These are phyloP conservation scores for Chaetomium sp. DNA, from an alignment of 2,329 filamentous ascomycete genomes.

Conservation along the genomic window DNA sequence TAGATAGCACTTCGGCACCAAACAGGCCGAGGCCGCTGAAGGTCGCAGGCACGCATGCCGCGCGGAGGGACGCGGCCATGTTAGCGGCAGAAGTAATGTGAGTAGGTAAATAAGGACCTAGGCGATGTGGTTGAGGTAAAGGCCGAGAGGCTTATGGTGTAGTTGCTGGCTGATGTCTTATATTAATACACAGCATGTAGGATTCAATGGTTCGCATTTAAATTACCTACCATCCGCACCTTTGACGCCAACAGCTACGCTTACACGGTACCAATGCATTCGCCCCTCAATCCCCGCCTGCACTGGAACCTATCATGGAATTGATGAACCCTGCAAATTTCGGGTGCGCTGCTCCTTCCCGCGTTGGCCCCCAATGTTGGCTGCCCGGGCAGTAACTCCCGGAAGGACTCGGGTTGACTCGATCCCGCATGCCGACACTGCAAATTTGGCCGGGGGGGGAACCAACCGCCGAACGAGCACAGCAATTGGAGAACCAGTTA, in stretches of 20 bases:
- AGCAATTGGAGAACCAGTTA: neutral
- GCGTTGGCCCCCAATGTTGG: neutral
- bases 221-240: too few relatives aligned
- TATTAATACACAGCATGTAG: neutral
- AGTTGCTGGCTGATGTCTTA: too few relatives aligned
- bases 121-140: neutral
- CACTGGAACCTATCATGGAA: neutral
- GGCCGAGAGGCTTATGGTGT: too few relatives aligned
- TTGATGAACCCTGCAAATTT: neutral
- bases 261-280: neutral
- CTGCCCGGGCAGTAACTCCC: too few relatives aligned
- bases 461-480: neutral
- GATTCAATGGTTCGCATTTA: neutral
- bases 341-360: too few relatives aligned
- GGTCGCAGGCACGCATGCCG: neutral
- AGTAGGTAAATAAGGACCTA: too few relatives aligned
- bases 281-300: neutral
- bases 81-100: neutral
- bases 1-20: constrained; percentile 24
- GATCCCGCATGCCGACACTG: neutral
- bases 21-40: constrained; percentile 18
- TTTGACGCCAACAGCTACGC: neutral
- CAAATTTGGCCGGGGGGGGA: neutral
- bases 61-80: neutral
- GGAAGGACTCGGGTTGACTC: neutral